Conservation (phyloP, 495 filamentous ascomycete genomes). For the Aspergillus ostianus region DNA sequence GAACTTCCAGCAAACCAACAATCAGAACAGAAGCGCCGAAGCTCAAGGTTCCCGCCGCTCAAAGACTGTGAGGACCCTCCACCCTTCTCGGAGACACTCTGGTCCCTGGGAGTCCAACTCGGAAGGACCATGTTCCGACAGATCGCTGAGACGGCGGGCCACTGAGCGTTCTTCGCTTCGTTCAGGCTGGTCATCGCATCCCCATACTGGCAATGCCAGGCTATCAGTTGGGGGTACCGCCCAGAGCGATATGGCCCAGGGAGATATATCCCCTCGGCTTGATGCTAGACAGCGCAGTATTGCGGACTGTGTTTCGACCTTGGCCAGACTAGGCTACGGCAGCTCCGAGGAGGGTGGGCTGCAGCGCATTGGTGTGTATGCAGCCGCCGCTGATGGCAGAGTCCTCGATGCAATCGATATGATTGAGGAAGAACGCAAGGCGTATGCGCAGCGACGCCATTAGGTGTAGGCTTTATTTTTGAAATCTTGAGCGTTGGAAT, state of each 20-base stretch:
- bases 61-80: constrained; percentile 21
- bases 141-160: constrained; percentile 26
- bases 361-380: constrained; percentile 50
- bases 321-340: constrained; percentile 52
- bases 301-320: constrained; percentile 44
- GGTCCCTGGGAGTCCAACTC: constrained; percentile 23
- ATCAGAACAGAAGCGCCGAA: neutral
- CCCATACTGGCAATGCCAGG: neutral
- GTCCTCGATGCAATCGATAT: constrained; percentile 53
- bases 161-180: constrained; percentile 30
- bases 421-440: constrained; percentile 55
- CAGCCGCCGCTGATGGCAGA: constrained; percentile 47
- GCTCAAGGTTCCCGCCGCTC: constrained; percentile 23
- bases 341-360: constrained; percentile 39
- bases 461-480: neutral
- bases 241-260: neutral
- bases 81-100: constrained; percentile 15
- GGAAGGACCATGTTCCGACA: constrained; percentile 3
- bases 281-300: constrained; percentile 28
- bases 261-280: neutral
- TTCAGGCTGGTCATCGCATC: constrained; percentile 3
- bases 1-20: neutral
- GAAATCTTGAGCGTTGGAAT: neutral
- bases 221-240: too few species aligned
- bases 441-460: constrained; percentile 34